Base-by-base conservation (phyloP, 1,284 basidiomycete genomes). In the Ceraceosorus bombacis region DNA sequence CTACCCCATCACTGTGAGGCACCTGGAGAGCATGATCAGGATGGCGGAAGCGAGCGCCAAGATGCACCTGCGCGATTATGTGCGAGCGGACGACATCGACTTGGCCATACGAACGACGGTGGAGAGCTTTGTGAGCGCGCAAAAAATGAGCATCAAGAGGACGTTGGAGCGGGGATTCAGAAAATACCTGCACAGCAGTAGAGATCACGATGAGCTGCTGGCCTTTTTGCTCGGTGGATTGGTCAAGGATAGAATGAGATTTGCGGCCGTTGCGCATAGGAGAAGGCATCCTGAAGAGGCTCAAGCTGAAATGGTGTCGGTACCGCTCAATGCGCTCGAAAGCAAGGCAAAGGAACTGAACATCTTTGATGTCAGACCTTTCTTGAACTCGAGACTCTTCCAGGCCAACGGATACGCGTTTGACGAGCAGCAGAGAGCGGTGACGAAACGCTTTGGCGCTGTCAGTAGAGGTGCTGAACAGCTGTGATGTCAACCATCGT, bases 41-140 rank as follows among this genome's bases (percentile, higher is more conserved):
- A 98, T 98, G 95, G 85, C 91, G 1, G 94, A 99, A 79, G 93
- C 95, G 12, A 91, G 88, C 70, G 95, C 94, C 51, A 96, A 96
- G 82, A 98, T 99, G 94, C 88, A 93, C 61, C 81, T 99, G 65
- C 84, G 95, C 54, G 95, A 98, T 79, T 96, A 90, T 74, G 95
- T 98, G 53, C 85, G 95, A 48, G 82, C 86, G 10, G 95, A 98
- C 78, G 95, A 98, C 78, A 93, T 99, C 70, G 93, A 99, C 78
- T 81, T 97, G 56, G 94, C 95, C 2, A 97, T 99, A 68, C 90
- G 90, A 66, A 92, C 96, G 46, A 88, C 90, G 2, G 86, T 99
- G 37, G 87, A 88, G 61, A 92, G 89, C 79, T 99, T 99, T 78
- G 89, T 99, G 60, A 91, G 81, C 69, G 89, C 94, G 15, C 95